Base-by-base conservation (phyloP, 768 basidiomycete species). In the Lentinula sp. region DNA sequence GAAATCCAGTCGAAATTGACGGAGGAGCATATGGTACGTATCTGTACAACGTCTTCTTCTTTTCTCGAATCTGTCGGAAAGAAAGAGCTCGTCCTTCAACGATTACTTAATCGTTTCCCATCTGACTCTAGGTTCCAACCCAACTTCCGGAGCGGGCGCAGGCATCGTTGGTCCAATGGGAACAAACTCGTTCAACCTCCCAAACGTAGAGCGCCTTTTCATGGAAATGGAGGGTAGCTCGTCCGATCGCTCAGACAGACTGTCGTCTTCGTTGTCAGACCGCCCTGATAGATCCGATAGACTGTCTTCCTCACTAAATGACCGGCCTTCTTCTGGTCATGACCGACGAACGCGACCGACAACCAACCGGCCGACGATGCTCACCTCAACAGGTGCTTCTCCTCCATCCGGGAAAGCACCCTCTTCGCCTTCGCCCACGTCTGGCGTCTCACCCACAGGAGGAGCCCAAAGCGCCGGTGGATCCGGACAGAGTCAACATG, bases 111-210 rank as follows among this genome's bases (percentile, higher is more conserved):
- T 31, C 21, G 23, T 23, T n/a, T 28, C 16, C 52, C 6, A 7
- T 37, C 11, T 43, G 9, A 39, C 13, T 48, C 8, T 48, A 48
- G 46, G 18, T 7, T 23, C 21, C 46, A 48, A 48, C 10, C 8
- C 46, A 48, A 21, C 46, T 0, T 48, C 46, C 8, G 46, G 46
- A 48, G 28, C 32, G 18, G 46, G 45, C 48, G 83, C 87, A 1
- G 93, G 95, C 31, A 85, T 97, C 51, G 96, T 99, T 10, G 96
- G 96, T 1, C 96, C 96, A 0, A 83, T 99, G 74, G 91, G 90
- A 58, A 90, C 87, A 70, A 89, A 87, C 65, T 91, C 87, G 61
- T 88, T 95, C 75, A 89, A 75, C 68, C 76, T 98, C 54, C 95
- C 95, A 1, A 88, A 80, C 60, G 96, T 98, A 40, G 94, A 95